Evolutionary conservation across 176 grass and related monocot species (phyloP), one percentile per base, ranked within the genome.

Genomic region (Oropetium thomaeum): DNA sequence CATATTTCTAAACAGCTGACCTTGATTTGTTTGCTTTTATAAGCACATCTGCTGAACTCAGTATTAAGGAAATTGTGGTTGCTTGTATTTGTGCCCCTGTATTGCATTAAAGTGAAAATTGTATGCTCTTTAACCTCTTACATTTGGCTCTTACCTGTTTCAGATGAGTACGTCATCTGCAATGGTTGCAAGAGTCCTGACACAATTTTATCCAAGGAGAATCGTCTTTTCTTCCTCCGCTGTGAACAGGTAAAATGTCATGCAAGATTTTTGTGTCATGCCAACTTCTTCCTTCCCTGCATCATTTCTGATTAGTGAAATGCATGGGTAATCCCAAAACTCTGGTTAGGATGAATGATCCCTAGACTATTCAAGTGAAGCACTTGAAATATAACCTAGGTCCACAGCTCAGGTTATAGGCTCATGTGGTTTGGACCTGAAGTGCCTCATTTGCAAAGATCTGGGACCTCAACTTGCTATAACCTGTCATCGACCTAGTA

Each of bases 161-260:
- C 79, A 88, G 91, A 88, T 86, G 89, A 92, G 35, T 98, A 94
- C 45, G 91, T 90, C 47, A 94, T 94, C 38, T 94, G 96, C 76
- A 92, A 92, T 71, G 91, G 91, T 14, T 98, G 95, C 75, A 98
- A 98, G 84, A 89, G 89, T 48, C 89, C 84, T 17, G 91, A 93
- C 41, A 93, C 89, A 11, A 94, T 93, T 58, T 69, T 94, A 25
- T 90, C 91, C 3, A 98, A 89, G 79, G 96, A 98, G 86, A 90
- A 94, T 23, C 89, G 89, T 31, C 32, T 94, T 34, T 90, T 94
- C 63, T 98, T 98, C 79, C 81, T 98, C 22, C 84, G 91, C 0
- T 94, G 95, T 5, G 91, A 98, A 49, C 89, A 98, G 95, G 95
- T 98, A 79, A 85, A 74, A 13, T 75, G 28, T 31, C 3, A 23